phyloP scores from a whole-genome alignment of 2,329 filamentous ascomycete genomes.

The Colletotrichum sp. region DNA sequence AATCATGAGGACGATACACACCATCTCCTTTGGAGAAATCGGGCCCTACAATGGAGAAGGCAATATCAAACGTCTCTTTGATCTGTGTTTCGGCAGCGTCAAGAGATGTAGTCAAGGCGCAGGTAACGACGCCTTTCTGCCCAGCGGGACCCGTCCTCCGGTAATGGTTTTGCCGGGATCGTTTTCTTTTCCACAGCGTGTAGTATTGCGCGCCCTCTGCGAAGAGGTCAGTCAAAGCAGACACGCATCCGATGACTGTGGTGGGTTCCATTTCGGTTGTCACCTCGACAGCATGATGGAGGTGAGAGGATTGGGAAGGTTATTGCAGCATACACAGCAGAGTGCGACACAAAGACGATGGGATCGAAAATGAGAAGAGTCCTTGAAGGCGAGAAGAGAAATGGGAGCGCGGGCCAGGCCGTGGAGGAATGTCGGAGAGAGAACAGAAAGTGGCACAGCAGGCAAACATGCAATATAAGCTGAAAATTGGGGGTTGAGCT shows the following conservation, averaged over 20 bases:
- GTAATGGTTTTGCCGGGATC: conserved; percentile 39
- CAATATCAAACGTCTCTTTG: conserved; percentile 36
- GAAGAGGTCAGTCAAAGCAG: conserved; percentile 21
- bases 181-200: conserved; percentile 37
- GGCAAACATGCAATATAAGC: neutral
- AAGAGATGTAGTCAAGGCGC: conserved; percentile 39
- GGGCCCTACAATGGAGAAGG: conserved; percentile 36
- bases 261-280: conserved; percentile 24
- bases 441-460: neutral
- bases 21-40: conserved; percentile 40
- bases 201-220: conserved; percentile 29
- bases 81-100: conserved; percentile 33
- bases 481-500: neutral
- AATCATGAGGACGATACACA: conserved; percentile 22
- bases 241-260: conserved; percentile 24
- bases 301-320: neutral
- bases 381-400: neutral
- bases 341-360: neutral
- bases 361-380: neutral
- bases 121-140: conserved; percentile 26
- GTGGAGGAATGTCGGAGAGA: neutral
- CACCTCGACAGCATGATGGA: conserved; percentile 8
- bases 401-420: neutral
- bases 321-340: neutral
- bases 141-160: conserved; percentile 9